Conservation (phyloP, 495 filamentous ascomycete species). For the Penicillium longicatenatum region DNA sequence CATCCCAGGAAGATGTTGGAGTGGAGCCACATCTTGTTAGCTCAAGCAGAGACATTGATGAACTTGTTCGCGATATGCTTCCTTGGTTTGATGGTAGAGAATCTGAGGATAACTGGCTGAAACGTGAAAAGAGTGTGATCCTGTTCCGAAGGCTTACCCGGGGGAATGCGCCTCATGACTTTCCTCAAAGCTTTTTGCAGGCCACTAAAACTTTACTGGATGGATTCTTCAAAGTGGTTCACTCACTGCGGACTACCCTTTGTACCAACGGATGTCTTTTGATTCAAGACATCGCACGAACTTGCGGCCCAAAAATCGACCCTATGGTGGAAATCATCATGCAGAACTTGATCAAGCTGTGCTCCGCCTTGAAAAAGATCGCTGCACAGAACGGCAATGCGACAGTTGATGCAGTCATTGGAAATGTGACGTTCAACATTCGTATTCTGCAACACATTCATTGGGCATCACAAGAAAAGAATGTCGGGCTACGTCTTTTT, state of each 20-base stretch:
- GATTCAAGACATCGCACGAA: conserved; percentile 81
- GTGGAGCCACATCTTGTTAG: conserved; percentile 81
- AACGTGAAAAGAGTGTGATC: conserved; percentile 74
- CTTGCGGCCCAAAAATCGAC: conserved; percentile 76
- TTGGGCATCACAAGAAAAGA: conserved; percentile 84
- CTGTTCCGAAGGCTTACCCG: conserved; percentile 75
- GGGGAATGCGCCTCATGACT: conserved; percentile 84
- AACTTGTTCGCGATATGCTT: conserved; percentile 77
- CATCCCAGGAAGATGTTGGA: conserved; percentile 50
- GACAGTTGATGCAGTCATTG: conserved; percentile 74
- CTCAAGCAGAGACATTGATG: conserved; percentile 80
- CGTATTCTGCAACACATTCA: conserved; percentile 83
- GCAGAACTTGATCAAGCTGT: conserved; percentile 86
- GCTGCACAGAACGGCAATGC: conserved; percentile 74
- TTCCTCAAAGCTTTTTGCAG: conserved; percentile 63
- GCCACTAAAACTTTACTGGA: conserved; percentile 76
- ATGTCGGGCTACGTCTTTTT: conserved; percentile 77
- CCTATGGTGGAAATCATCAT: conserved; percentile 88
- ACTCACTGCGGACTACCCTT: conserved; percentile 85
- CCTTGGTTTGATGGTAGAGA: conserved; percentile 85
- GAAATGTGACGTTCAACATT: conserved; percentile 72
- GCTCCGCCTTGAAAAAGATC: conserved; percentile 87
- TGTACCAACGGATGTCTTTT: conserved; percentile 82
- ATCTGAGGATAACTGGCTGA: conserved; percentile 86
- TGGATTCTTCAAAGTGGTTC: conserved; percentile 84